Evolutionary conservation across 192 early-diverging fungal species (phyloP).

Genomic region (Podila horticola): DNA sequence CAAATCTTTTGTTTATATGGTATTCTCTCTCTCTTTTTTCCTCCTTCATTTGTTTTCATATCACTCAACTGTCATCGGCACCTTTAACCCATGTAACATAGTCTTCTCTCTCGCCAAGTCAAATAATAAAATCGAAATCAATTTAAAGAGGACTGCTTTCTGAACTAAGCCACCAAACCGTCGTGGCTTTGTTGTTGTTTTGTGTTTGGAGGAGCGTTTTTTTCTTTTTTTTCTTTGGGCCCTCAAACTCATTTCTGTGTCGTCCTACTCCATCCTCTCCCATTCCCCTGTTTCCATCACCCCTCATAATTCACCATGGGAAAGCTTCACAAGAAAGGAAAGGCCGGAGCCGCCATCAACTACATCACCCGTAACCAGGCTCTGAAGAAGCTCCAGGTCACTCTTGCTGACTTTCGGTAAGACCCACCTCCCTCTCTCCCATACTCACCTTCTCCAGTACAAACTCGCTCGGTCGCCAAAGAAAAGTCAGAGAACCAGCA

Average conservation of each 20-base stretch:
- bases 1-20: no score
- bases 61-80: no score
- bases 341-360: conserved; percentile 87
- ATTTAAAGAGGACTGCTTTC: no score
- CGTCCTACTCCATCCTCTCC: not conserved
- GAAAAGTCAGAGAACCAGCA: no score
- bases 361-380: conserved; percentile 92
- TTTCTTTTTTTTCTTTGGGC: conserved; percentile 16
- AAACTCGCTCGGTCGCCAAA: not conserved
- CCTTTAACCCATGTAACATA: no score
- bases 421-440: conserved; percentile 1
- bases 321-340: conserved; percentile 84
- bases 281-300: not conserved
- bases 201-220: not conserved
- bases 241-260: not conserved
- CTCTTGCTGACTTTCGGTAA: conserved; percentile 92
- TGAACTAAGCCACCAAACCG: no score
- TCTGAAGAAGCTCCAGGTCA: conserved; percentile 93
- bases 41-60: no score
- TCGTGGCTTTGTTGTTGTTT: no score
- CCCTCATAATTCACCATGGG: conserved; percentile 60
- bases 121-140: no score
- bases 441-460: not conserved
- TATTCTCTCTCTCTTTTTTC: no score
- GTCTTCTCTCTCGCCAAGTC: no score